Evolutionary conservation across 768 basidiomycete species (phyloP), one percentile per base, ranked within the genome.

Genomic region (Suillus decipiens): DNA sequence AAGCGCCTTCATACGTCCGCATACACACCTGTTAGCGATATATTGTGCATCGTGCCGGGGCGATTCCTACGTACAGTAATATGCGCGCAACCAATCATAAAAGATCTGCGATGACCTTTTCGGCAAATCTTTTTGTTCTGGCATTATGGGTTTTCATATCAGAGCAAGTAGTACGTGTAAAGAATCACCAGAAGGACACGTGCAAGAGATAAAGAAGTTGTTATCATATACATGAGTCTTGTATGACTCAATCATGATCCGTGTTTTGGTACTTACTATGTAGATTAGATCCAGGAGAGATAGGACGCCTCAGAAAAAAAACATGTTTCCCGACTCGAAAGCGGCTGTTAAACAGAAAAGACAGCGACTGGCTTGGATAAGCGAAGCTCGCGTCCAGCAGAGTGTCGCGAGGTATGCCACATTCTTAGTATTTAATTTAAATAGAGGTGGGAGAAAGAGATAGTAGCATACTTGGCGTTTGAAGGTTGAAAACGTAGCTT

Each of bases 231-330:
- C 36, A 57, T 5, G 55, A 57, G 56, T 41, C 24, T 9, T 19
- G 24, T 33, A 34, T 53, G 51, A 36, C 28, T 51, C 47, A 48
- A 45, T 45, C n/a, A 45, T 45, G n/a, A 48, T 36, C n/a, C n/a
- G 54, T 7, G 54, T 55, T 55, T 15, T 36, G 5, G 10, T 43
- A 47, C 51, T 12, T 54, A 28, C 28, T 28, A 28, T 28, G 28
- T 28, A 28, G 28, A 28, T 28, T 28, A 8, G 3, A 22, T 8
- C 53, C 28, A 9, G 28, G 36, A 24, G 11, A 47, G 43, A 45
- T 9, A 45, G 24, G 24, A 28, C 1, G 7, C 47, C 47, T 47
- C 47, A 45, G 42, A n/a, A 43, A 43, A n/a, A 43, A 43, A 4
- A n/a, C 8, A 19, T 2, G 22, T 22, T 22, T 47, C 5, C 11